These are phyloP conservation scores for Kuraishia cidri DNA, from an alignment of 805 yeast species.

Conservation along the genomic window DNA sequence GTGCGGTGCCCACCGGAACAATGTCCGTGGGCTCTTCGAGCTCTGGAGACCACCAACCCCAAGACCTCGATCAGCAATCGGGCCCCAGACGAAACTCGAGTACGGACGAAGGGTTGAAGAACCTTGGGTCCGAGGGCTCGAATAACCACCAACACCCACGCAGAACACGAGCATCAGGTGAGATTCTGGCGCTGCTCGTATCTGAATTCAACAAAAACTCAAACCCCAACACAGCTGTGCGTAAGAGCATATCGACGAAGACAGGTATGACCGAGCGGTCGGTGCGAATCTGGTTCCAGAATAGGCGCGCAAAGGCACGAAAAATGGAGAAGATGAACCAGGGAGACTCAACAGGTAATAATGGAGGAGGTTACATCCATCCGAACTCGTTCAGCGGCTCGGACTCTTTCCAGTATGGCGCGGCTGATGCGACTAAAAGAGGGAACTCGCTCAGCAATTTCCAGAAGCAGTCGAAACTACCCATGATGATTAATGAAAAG, in stretches of 20 bases:
- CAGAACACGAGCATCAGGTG: constrained; percentile 42
- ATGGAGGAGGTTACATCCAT: constrained; percentile 2
- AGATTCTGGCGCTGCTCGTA: constrained; percentile 59
- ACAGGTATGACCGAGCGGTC: constrained; percentile 84
- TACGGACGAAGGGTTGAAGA: no score
- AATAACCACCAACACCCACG: constrained; percentile 2
- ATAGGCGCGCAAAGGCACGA: constrained; percentile 71
- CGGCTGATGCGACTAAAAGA: constrained; percentile 15
- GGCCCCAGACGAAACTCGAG: no score
- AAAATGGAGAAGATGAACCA: constrained; percentile 25
- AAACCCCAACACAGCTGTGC: constrained; percentile 64
- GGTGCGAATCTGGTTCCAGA: constrained; percentile 91
- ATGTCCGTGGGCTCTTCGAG: no score
- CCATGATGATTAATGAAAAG: constrained; percentile 51
- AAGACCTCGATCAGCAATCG: no score
- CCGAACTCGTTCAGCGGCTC: constrained; percentile 8
- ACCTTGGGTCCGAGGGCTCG: no score
- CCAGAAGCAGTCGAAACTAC: constrained; percentile 17
- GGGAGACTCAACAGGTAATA: constrained; percentile 4
- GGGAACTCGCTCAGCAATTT: constrained; percentile 8
- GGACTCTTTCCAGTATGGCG: constrained; percentile 8
- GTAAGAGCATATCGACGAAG: constrained; percentile 59
- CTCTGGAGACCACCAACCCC: no score
- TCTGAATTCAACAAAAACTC: constrained; percentile 64
- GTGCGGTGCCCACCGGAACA: no score